phyloP scores from a whole-genome alignment of 2,329 filamentous ascomycete species.

The Fusarium oligoseptatum region DNA sequence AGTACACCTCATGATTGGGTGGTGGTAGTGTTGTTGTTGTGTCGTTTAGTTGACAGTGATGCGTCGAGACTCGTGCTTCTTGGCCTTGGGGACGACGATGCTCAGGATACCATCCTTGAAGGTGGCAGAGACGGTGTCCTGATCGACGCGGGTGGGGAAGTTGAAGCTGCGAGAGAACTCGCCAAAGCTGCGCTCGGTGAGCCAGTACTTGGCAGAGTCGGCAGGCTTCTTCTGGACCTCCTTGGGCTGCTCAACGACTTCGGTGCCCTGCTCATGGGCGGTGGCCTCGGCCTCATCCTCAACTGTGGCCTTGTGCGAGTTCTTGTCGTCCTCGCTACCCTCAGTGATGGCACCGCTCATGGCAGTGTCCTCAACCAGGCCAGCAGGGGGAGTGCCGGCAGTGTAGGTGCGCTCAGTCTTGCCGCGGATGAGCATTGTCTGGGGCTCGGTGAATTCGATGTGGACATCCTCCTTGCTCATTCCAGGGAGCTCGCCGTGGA shows the following conservation, averaged over 20 bases:
- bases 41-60: constrained; percentile 65
- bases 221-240: constrained; percentile 50
- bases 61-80: constrained; percentile 68
- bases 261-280: constrained; percentile 37
- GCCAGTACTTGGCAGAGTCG: constrained; percentile 75
- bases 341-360: constrained; percentile 57
- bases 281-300: constrained; percentile 66
- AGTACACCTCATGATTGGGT: background rate
- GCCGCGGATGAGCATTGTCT: constrained; percentile 79
- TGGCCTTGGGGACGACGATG: constrained; percentile 75
- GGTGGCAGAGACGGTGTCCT: constrained; percentile 70
- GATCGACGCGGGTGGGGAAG: constrained; percentile 75
- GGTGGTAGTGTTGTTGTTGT: background rate
- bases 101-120: constrained; percentile 76
- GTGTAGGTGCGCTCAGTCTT: constrained; percentile 74
- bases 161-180: constrained; percentile 77
- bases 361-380: constrained; percentile 60
- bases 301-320: constrained; percentile 71
- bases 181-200: constrained; percentile 74
- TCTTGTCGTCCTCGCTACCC: constrained; percentile 53
- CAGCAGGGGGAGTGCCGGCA: constrained; percentile 63
- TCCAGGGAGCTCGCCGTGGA: constrained; percentile 84
- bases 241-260: constrained; percentile 42
- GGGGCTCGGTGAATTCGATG: constrained; percentile 83
- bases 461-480: constrained; percentile 79